Percentiles rank a stretch among this genome's conserved stretches.
Evolutionary conservation across 2,329 filamentous ascomycete species (phyloP).

Genomic region (Botrytis galanthina): DNA sequence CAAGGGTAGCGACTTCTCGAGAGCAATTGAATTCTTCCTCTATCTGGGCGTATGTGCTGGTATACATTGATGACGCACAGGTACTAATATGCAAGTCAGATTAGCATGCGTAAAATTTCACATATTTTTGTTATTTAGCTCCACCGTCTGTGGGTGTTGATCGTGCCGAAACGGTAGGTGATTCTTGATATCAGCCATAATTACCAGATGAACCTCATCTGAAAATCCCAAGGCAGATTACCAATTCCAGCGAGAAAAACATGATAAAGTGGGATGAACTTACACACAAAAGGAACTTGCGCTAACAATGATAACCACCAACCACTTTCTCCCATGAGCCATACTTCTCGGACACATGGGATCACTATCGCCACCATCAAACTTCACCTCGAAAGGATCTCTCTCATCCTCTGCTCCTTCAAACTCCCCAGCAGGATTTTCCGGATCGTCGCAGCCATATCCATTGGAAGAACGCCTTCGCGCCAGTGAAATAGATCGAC

Average conservation of each 20-base stretch:
- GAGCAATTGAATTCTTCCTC: slow-evolving; percentile 70
- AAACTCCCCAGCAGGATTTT: slow-evolving; percentile 20
- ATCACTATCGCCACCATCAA: slow-evolving; percentile 70
- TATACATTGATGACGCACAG: slow-evolving; percentile 85
- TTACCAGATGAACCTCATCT: not conserved
- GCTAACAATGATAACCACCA: slow-evolving; percentile 72
- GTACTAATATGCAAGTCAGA: slow-evolving; percentile 52
- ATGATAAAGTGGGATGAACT: slow-evolving; percentile 43
- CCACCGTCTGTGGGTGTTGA: not conserved
- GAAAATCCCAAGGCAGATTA: not conserved
- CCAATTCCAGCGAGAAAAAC: not conserved
- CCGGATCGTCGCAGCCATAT: slow-evolving; percentile 36
- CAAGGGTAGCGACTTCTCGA: slow-evolving; percentile 71
- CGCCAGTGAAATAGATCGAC: slow-evolving; percentile 24
- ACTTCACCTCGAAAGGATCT: slow-evolving; percentile 66
- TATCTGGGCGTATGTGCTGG: slow-evolving; percentile 75
- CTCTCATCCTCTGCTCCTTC: slow-evolving; percentile 35
- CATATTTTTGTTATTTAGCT: not conserved
- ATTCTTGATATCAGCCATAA: not conserved
- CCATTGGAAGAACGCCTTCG: slow-evolving; percentile 37
- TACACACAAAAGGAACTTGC: slow-evolving; percentile 78
- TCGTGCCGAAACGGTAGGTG: not conserved
- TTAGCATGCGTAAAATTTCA: not conserved
- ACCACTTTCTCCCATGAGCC: slow-evolving; percentile 67
- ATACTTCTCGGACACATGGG: slow-evolving; percentile 72